Conservation (phyloP, 2,329 filamentous ascomycete genomes). For the Alternaria brassicicola region DNA sequence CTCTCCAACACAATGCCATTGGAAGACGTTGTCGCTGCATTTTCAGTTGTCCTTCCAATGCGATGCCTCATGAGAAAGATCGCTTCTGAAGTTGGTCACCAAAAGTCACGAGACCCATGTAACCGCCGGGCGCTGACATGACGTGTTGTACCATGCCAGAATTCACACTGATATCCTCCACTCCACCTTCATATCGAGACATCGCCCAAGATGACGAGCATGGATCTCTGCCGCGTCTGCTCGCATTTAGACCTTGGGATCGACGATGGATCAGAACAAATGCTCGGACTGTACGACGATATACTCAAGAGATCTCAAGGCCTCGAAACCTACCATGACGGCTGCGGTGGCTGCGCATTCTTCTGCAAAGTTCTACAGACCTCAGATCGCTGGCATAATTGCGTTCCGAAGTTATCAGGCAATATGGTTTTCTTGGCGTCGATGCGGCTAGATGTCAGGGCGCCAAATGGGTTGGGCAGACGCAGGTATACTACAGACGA, state of each 20-base stretch:
- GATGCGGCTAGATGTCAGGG: too few species aligned
- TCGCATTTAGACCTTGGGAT: not conserved
- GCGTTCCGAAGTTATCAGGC: not conserved
- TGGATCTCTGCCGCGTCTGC: not conserved
- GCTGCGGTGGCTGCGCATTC: not conserved
- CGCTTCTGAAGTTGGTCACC: not conserved
- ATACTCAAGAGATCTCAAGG: not conserved
- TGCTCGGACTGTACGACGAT: not conserved
- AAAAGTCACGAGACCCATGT: not conserved
- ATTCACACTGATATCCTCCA: fast-evolving
- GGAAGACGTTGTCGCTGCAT: not conserved
- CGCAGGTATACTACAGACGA: not conserved
- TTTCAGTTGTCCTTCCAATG: fast-evolving
- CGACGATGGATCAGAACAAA: not conserved
- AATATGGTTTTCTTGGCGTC: not conserved
- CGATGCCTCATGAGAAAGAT: too few species aligned
- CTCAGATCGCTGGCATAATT: not conserved
- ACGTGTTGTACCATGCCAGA: not conserved
- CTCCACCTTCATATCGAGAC: too few species aligned
- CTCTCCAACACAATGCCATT: not conserved
- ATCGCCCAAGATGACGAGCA: not conserved
- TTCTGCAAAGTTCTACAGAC: not conserved
- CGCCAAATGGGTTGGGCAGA: too few species aligned
- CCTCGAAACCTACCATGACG: not conserved
- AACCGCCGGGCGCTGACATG: not conserved